phyloP scores from a whole-genome alignment of 2,329 filamentous ascomycete genomes.

The Neurospora sp. region DNA sequence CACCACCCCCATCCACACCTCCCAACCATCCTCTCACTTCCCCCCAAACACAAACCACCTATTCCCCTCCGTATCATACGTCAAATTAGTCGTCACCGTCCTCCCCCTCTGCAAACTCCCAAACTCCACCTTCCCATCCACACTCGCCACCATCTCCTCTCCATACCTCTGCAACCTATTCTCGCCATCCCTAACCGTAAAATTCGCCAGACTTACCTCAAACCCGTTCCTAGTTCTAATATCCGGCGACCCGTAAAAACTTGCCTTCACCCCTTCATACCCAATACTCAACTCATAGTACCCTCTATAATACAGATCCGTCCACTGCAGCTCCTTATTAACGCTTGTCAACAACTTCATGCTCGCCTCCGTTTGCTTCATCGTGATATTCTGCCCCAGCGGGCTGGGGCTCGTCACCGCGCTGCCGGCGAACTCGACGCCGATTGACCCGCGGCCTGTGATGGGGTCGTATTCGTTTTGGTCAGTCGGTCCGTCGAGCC shows the following conservation, averaged over 20 bases:
- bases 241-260: conserved; percentile 53
- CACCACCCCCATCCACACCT: not conserved
- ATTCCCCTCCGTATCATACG: not conserved
- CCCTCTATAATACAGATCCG: conserved; percentile 62
- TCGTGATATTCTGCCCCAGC: conserved; percentile 43
- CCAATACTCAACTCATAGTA: conserved; percentile 56
- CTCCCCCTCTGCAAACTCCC: not conserved
- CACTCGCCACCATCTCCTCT: conserved; percentile 25
- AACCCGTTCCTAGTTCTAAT: conserved; percentile 49
- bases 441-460: conserved; percentile 45
- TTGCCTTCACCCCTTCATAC: conserved; percentile 45
- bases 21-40: conserved; percentile 16
- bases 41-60: conserved; percentile 18
- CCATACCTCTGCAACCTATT: conserved; percentile 46
- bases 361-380: conserved; percentile 30
- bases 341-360: conserved; percentile 32
- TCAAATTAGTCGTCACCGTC: not conserved
- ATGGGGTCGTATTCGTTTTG: conserved; percentile 39
- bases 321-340: conserved; percentile 60
- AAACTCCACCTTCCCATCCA: not conserved
- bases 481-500: conserved; percentile 30
- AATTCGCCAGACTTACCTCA: conserved; percentile 60
- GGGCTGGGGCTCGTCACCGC: conserved; percentile 53
- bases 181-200: conserved; percentile 52
- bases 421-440: conserved; percentile 56